These are phyloP conservation scores for Saccharomycopsis sp. DNA, from an alignment of 805 yeast genomes.

Conservation along the genomic window DNA sequence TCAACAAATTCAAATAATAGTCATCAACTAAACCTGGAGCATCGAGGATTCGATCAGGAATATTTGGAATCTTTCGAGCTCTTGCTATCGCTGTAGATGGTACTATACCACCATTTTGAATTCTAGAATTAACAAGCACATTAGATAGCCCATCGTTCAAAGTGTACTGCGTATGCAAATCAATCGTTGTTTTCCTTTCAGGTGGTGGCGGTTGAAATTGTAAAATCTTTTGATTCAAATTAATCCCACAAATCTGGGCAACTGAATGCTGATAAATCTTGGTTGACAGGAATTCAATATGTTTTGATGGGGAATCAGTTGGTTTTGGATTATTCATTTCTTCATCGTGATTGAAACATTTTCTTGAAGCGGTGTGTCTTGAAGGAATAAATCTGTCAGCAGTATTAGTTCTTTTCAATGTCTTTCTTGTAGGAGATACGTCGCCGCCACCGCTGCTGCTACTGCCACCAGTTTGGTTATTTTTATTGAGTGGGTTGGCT, in stretches of 20 bases:
- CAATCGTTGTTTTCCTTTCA: conserved; percentile 34
- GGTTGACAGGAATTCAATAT: conserved; percentile 36
- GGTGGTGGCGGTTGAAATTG: conserved; percentile 89
- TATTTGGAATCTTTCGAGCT: conserved; percentile 71
- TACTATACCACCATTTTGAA: conserved; percentile 25
- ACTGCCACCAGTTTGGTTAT: conserved; percentile 24
- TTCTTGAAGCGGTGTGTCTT: conserved; percentile 42
- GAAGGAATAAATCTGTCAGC: conserved; percentile 57
- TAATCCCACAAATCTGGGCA: conserved; percentile 91
- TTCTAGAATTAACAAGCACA: conserved; percentile 23
- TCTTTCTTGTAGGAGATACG: conserved; percentile 22
- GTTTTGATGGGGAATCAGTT: conserved; percentile 40
- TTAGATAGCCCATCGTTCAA: conserved; percentile 23
- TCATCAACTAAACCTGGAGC: conserved; percentile 95
- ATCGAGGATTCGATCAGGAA: conserved; percentile 89
- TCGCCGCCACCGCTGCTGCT: conserved; percentile 24
- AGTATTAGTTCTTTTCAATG: conserved; percentile 25
- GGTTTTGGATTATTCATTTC: conserved; percentile 32
- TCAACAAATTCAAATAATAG: conserved; percentile 76
- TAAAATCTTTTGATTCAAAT: conserved; percentile 72
- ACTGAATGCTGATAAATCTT: conserved; percentile 65
- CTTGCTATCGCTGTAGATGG: conserved; percentile 32
- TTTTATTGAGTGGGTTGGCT: conserved; percentile 18
- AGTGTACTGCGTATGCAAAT: conserved; percentile 28
- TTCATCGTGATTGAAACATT: conserved; percentile 33